Evolutionary conservation across 257 asterid genomes (phyloP), one percentile per base, ranked within the genome.

Genomic region (Gentiana straminea): DNA sequence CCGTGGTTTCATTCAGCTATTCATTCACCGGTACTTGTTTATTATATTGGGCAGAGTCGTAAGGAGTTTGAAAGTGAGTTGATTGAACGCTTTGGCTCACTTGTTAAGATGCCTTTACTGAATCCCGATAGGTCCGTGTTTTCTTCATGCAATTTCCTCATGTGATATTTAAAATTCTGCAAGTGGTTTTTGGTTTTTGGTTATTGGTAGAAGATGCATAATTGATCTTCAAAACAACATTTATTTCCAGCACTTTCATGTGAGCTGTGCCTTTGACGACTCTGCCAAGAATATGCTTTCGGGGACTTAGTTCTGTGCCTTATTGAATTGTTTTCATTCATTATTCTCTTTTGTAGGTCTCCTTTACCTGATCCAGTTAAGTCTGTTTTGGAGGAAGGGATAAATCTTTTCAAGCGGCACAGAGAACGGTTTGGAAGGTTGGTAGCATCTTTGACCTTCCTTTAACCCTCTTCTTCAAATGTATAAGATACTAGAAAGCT

Each of bases 21-120:
- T 15, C 35, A 53, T 24, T n/a, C 51, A 34, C 55, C 67, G 55
- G 32, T 65, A 49, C 67, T 78, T 61, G 61, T 55, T 47, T 32
- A 57, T 61, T 32, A 57, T 61, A 55, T 60, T 35, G 59, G 67
- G 24, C 94, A 91, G 98, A 76, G 74, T 60, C 98, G 86, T 64
- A 69, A 67, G 65, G 96, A 84, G 67, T 91, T 91, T 45, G 96
- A 87, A 64, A 57, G 83, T 33, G 95, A 84, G 68, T 84, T 91
- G 34, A 73, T 84, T 66, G 95, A 85, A 64, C 94, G 96, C 24
- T 87, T 91, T 66, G 96, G 98, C 70, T 76, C 94, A 4, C 70
- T 87, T 70, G 96, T 84, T 77, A 91, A 80, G 83, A 83, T 91
- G 75, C 98, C 98, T 73, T 67, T 91, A 65, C 79, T 91, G 71